Evolutionary conservation across 495 filamentous ascomycete genomes (phyloP), one percentile per base, ranked within the genome.

Genomic region (Hapsidospora chrysogenum): DNA sequence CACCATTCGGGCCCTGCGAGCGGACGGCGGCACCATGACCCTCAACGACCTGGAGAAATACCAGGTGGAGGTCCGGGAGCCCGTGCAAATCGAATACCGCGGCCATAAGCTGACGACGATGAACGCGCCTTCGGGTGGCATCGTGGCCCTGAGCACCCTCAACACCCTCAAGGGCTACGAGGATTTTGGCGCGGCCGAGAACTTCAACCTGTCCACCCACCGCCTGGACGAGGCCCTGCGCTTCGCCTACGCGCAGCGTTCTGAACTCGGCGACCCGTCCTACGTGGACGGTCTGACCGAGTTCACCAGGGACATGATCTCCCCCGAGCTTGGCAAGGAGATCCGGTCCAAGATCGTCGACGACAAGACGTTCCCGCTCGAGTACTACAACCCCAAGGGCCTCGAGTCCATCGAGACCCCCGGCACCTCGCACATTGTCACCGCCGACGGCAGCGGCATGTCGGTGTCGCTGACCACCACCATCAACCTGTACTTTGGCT

Each of bases 401-500:
- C 40, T 81, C 10, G 66, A 74, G 37, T 70, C 61, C 30, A 54
- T 78, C 13, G 66, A 79, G 6, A 78, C 74, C 1, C 75, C 66
- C 1, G 78, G 79, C 9, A 85, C 79, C 1, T 76, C 71, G 2
- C 76, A 83, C 39, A 54, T 83, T 17, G 73, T 74, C 0, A 57
- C 76, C 2, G 64, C 68, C 1, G 80, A 86, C 43, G 58, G 63
- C 19, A 61, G 64, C 1, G 80, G 78, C 0, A 51, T 85, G 35
- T 64, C 78, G 4, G 64, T 85, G 28, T 74, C 73, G 3, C 57
- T 76, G 1, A 85, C 78, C 9, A 75, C 73, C 2, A 87, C 83
- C 0, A 63, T 92, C 34, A 92, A 92, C 51, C 55, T 83, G 11
- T 56, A 79, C 0, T 92, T 87, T 38, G 83, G 83, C 6, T 76